Evolutionary conservation across 352 stramenopile genomes (phyloP), one percentile per base, ranked within the genome.

Genomic region (Phytopythium sindhum): DNA sequence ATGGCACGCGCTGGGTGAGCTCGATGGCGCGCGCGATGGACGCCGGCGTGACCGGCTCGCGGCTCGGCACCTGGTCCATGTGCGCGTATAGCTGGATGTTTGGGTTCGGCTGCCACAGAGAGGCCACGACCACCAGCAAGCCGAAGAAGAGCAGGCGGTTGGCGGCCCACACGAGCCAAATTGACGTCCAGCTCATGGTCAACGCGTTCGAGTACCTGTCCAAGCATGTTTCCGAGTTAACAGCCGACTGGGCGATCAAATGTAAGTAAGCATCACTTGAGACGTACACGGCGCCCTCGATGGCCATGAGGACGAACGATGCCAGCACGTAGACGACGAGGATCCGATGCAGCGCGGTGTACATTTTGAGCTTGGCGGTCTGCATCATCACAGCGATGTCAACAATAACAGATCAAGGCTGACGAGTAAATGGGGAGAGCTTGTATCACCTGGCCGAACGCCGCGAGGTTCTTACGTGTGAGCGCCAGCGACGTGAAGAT

Each of bases 401-500:
- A 21, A 29, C 19, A 7, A 35, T 21, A 26, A 33, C 14, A 7
- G 12, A 66, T 50, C 7, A 15, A 26, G 3, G 10, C 2, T 21
- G 9, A 50, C 19, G 10, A 11, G 15, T 23, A 47, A 26, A 54
- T 35, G 53, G 57, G 9, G 42, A 4, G 21, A 45, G 19, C 19
- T 26, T 21, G 21, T 14, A 23, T 14, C 21, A 91, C 82, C 77
- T 96, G 88, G 12, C 84, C 83, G 60, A 91, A 95, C 5, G 74
- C 77, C 9, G 73, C 77, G n/a, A 96, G 75, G 28, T 92, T 94
- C 68, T 88, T 90, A 37, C 80, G 78, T 14, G 88, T 95, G 14
- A 95, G 68, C 21, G 80, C 67, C 11, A 96, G 67, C 4, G 88
- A 94, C 54, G 82, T 69, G 68, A 93, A 96, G 58, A 96, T 96